Conservation (phyloP, 768 basidiomycete genomes). For the Russula compacta region DNA sequence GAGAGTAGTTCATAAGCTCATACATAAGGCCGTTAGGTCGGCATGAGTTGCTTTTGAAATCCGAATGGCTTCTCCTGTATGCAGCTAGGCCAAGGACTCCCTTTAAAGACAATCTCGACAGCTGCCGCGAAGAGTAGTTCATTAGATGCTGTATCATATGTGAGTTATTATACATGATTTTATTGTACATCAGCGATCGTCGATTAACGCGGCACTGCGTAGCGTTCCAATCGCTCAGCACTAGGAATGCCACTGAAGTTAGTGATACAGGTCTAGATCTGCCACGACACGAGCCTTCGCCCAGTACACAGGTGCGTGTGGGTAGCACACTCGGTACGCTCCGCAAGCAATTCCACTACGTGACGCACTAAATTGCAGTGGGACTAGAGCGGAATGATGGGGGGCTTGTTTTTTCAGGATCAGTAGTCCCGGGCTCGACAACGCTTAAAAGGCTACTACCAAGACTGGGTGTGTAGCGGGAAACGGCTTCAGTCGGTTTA, state of each 20-base stretch:
- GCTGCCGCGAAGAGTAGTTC: neutral
- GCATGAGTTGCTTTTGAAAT: neutral
- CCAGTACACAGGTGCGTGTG: neutral
- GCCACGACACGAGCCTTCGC: neutral
- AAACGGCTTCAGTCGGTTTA: slow-evolving; percentile 46
- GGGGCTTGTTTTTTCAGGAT: neutral
- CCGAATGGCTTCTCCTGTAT: neutral
- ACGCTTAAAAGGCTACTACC: slow-evolving; percentile 3
- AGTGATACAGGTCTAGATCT: neutral
- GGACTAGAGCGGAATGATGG: slow-evolving; percentile 23
- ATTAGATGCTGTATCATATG: slow-evolving; percentile 3
- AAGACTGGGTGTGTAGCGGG: slow-evolving; percentile 35
- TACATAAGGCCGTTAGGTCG: too few species aligned
- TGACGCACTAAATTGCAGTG: slow-evolving; percentile 24
- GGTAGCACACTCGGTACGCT: neutral
- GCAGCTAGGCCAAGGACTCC: neutral
- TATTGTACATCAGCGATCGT: neutral
- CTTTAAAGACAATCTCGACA: neutral
- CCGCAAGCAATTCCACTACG: neutral
- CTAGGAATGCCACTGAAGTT: neutral
- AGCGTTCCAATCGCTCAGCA: slow-evolving; percentile 3
- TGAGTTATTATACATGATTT: neutral
- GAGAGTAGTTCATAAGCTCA: too few species aligned
- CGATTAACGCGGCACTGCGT: neutral
- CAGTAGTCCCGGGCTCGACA: neutral